phyloP scores from a whole-genome alignment of 257 asterid genomes.

The Hygrophila difformis region DNA sequence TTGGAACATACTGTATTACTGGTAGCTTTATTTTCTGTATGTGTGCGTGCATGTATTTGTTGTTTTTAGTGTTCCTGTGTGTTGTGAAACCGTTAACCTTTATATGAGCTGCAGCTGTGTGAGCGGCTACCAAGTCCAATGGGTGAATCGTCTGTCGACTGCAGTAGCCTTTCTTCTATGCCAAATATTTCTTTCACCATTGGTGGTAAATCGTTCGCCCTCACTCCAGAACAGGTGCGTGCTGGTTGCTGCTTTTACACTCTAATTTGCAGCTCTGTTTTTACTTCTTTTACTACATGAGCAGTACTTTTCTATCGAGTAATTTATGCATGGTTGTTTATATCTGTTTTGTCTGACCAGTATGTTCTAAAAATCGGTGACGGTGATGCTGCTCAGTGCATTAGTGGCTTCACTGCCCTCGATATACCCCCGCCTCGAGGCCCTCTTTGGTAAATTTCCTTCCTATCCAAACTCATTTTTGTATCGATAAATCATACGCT shows the following conservation, averaged over 20 bases:
- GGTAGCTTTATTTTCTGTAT: too few relatives aligned
- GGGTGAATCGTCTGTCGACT: conserved; percentile 82
- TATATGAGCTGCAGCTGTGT: conserved; percentile 48
- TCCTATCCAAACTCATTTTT: neutral
- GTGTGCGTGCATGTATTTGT: too few relatives aligned
- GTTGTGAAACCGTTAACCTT: neutral
- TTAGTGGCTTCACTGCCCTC: conserved; percentile 78
- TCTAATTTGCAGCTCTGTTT: neutral
- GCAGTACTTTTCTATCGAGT: neutral
- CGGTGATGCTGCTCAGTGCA: conserved; percentile 70
- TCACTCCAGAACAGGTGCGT: conserved; percentile 64
- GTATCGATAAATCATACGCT: neutral
- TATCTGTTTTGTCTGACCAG: conserved; percentile 24
- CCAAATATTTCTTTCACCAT: conserved; percentile 59
- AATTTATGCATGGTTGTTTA: neutral
- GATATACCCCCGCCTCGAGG: conserved; percentile 87
- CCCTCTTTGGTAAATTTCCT: conserved; percentile 58
- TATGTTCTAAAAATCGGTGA: conserved; percentile 71
- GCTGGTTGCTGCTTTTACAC: too few relatives aligned
- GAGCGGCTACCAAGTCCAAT: conserved; percentile 81
- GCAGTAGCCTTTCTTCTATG: conserved; percentile 48
- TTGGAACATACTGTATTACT: too few relatives aligned
- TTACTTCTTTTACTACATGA: neutral
- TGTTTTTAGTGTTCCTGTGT: too few relatives aligned
- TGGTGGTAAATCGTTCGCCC: conserved; percentile 54